These are phyloP conservation scores for Kodamaea suecica DNA, from an alignment of 1,139 yeast species.

Conservation along the genomic window DNA sequence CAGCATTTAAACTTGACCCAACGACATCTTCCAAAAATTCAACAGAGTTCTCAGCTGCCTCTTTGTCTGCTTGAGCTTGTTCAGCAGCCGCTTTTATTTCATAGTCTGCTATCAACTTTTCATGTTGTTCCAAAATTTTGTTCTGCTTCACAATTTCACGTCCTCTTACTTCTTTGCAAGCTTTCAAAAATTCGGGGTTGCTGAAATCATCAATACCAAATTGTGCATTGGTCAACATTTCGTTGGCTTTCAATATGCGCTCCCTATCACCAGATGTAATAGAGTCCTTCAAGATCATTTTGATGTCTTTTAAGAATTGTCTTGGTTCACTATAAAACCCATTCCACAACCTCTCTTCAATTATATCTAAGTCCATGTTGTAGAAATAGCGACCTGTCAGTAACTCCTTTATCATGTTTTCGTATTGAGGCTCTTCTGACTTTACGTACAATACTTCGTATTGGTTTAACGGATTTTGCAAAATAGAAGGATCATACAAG, in stretches of 20 bases:
- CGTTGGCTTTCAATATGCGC: conserved; percentile 81
- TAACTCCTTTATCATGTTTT: conserved; percentile 74
- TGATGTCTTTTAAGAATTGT: conserved; percentile 82
- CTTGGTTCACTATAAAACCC: conserved; percentile 92
- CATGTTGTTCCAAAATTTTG: conserved; percentile 41
- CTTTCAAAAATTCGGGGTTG: conserved; percentile 65
- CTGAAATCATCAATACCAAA: conserved; percentile 91
- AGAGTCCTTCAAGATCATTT: conserved; percentile 79
- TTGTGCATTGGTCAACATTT: conserved; percentile 94
- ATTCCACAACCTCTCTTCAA: conserved; percentile 95
- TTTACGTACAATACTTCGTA: conserved; percentile 53
- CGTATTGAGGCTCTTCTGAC: conserved; percentile 47
- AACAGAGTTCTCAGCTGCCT: not conserved
- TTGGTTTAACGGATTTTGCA: conserved; percentile 37
- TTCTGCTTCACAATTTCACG: conserved; percentile 63
- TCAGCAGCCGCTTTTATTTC: conserved; percentile 8
- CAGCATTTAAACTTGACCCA: no score
- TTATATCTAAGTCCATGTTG: conserved; percentile 90
- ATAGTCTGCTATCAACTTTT: conserved; percentile 26
- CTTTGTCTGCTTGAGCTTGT: not conserved
- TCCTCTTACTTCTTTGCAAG: conserved; percentile 70
- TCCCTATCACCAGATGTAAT: conserved; percentile 78
- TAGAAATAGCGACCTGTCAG: conserved; percentile 67
- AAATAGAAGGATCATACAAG: conserved; percentile 59
- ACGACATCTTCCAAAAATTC: not conserved